phyloP scores from a whole-genome alignment of 108 stramenopile genomes.

The Cyclostephanos invisitatus region DNA sequence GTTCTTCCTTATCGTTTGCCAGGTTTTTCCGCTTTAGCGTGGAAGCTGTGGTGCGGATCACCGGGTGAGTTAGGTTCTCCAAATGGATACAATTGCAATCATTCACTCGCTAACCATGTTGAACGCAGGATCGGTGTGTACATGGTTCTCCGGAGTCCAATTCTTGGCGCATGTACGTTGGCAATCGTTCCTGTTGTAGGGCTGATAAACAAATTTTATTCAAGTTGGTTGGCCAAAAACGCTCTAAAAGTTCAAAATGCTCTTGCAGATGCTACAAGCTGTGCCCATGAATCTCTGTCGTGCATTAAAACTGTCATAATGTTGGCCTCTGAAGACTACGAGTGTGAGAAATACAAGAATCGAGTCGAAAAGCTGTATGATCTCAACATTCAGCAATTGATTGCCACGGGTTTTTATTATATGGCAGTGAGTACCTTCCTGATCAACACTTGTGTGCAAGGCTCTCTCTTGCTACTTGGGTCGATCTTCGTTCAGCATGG shows the following conservation, averaged over 20 bases:
- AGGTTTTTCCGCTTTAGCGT: constrained; percentile 77
- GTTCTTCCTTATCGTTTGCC: not conserved
- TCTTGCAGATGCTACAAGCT: constrained; percentile 78
- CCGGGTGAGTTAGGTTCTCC: constrained; percentile 32
- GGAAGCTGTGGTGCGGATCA: constrained; percentile 84
- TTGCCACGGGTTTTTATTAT: constrained; percentile 85
- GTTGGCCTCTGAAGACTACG: constrained; percentile 76
- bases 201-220: constrained; percentile 82
- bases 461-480: constrained; percentile 71
- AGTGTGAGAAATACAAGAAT: constrained; percentile 65
- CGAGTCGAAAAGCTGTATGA: constrained; percentile 75
- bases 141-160: constrained; percentile 79
- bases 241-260: constrained; percentile 80
- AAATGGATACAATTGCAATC: not conserved
- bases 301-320: constrained; percentile 85
- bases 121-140: constrained; percentile 58
- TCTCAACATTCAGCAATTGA: constrained; percentile 83
- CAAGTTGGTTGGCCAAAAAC: constrained; percentile 78
- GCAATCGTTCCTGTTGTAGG: constrained; percentile 81
- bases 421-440: constrained; percentile 89
- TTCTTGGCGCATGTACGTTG: constrained; percentile 72
- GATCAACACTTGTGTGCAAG: constrained; percentile 89
- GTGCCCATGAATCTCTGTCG: constrained; percentile 81
- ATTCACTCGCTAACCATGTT: not conserved
- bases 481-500: constrained; percentile 63